phyloP scores from a whole-genome alignment of 2,329 filamentous ascomycete genomes.

The Microdochium nivale region DNA sequence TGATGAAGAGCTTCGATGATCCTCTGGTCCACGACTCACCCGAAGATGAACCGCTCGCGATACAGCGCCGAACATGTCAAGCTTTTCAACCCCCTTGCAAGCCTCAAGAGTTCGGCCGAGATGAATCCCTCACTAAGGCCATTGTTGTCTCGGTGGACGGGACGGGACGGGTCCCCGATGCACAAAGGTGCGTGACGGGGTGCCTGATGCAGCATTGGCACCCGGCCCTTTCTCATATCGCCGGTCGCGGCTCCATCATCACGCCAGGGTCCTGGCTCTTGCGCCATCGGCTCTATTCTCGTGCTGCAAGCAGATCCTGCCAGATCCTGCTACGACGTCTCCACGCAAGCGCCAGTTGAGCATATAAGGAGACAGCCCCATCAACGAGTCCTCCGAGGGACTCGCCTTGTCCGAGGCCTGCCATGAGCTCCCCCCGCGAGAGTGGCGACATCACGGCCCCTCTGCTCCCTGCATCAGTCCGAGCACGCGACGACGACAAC shows the following conservation, averaged over 20 bases:
- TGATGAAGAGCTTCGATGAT: too few relatives aligned
- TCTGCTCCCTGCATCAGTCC: slow-evolving; percentile 21
- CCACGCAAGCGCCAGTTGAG: not conserved
- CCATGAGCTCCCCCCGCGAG: not conserved
- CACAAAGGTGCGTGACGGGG: too few relatives aligned
- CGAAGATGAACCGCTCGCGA: not conserved
- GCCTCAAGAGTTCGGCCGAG: not conserved
- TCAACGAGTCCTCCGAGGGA: not conserved
- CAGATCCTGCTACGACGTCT: not conserved
- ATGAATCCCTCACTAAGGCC: too few relatives aligned
- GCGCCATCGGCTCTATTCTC: not conserved
- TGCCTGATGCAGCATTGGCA: not conserved
- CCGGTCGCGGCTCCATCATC: not conserved
- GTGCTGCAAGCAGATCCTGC: not conserved
- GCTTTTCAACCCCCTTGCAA: not conserved
- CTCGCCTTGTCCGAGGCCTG: not conserved
- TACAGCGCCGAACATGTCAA: not conserved
- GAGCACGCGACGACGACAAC: slow-evolving; percentile 22
- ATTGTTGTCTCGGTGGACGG: too few relatives aligned
- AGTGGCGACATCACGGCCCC: slow-evolving; percentile 10
- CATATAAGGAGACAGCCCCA: not conserved
- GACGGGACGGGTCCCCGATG: too few relatives aligned
- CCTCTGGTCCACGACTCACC: too few relatives aligned
- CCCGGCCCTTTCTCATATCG: not conserved
- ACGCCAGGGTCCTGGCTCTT: not conserved